Percentiles rank a stretch among this genome's conserved stretches.
Evolutionary conservation across 164 flowering plant species (phyloP).

Genomic region (Malania oleifera): DNA sequence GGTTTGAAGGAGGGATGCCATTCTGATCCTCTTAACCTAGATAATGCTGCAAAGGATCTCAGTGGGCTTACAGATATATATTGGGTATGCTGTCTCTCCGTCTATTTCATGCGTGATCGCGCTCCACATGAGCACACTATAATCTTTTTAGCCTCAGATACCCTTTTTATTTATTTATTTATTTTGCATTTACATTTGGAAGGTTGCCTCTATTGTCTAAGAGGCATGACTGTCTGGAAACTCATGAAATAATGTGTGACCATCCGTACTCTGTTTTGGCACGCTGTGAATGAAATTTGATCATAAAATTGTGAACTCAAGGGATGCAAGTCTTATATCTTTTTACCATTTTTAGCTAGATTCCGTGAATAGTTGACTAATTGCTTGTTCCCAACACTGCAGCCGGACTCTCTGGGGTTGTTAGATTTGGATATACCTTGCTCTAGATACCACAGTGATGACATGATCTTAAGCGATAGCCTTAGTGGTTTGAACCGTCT

Average conservation of each 20-base stretch:
- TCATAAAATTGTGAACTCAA: not conserved
- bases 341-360: not conserved
- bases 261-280: not conserved
- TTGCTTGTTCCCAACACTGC: conserved; percentile 25
- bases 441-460: conserved; percentile 59
- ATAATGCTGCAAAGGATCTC: conserved; percentile 37
- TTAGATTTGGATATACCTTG: conserved; percentile 77
- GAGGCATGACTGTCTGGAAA: not conserved
- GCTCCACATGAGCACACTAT: too few species aligned
- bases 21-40: conserved; percentile 24
- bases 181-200: too few species aligned
- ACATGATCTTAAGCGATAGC: conserved; percentile 66
- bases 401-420: conserved; percentile 95
- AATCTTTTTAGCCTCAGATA: too few species aligned
- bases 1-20: conserved; percentile 27
- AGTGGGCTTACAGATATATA: conserved; percentile 62
- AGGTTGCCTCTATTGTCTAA: not conserved
- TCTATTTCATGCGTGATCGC: too few species aligned
- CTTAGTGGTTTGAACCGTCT: conserved; percentile 74
- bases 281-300: not conserved
- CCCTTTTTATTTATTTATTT: too few species aligned
- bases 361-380: conserved; percentile 3
- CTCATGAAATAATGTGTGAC: not conserved
- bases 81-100: conserved; percentile 61
- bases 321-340: not conserved